A percentile compares a stretch with the other conserved stretches of the same genome.
Conservation (phyloP, 306 rosid species). For the Fragaria nilgerrensis region DNA sequence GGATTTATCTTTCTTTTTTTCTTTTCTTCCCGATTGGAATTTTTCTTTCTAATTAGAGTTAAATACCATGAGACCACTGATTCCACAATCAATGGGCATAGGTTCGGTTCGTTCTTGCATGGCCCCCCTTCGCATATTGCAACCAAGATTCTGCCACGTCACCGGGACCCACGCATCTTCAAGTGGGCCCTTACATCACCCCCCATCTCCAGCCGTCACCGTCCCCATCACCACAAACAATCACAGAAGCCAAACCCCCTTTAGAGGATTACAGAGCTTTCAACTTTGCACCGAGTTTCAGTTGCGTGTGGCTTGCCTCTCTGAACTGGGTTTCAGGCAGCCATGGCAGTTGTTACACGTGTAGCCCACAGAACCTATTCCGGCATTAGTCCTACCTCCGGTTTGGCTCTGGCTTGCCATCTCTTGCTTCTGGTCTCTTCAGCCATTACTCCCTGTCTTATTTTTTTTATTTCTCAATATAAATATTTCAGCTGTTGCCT, state of each 20-base stretch:
- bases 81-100: too few relatives aligned
- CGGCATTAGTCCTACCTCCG: neutral
- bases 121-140: neutral
- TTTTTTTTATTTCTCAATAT: neutral
- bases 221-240: neutral
- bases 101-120: slow-evolving; percentile 11
- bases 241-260: neutral
- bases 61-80: neutral
- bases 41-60: neutral
- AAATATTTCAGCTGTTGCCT: neutral
- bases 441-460: slow-evolving; percentile 17
- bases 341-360: slow-evolving; percentile 8
- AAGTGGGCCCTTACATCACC: neutral
- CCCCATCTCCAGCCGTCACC: neutral
- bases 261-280: neutral
- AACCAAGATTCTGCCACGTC: slow-evolving; percentile 18
- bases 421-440: slow-evolving; percentile 9
- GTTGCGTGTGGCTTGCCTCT: slow-evolving; percentile 9
- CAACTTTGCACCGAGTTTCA: neutral
- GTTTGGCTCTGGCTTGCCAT: neutral
- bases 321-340: neutral
- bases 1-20: too few relatives aligned
- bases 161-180: neutral
- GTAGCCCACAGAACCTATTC: neutral
- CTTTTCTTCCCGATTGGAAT: neutral